Base-by-base conservation (phyloP, 345 rosid genomes). In the Dimocarpus longan region DNA sequence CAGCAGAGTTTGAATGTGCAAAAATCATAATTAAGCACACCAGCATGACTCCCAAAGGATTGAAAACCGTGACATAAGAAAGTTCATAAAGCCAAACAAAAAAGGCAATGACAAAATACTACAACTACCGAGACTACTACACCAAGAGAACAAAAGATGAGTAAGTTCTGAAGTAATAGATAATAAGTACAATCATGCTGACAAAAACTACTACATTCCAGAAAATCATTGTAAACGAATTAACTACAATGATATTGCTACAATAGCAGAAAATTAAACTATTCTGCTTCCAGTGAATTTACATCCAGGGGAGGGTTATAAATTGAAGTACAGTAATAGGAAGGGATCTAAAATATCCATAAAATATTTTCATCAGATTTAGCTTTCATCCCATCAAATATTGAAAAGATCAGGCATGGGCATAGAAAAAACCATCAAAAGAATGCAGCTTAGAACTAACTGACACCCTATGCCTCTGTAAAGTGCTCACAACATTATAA, bases 171-270 rank as follows among this genome's bases (percentile, higher is more conserved):
- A 44, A 40, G 46, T n/a, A 67, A 39, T 1, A 6, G 37, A 71
- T 13, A 4, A 56, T 5, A 12, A 1, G 66, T 39, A 19, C 22
- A 26, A 57, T 73, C 66, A 56, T 39, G n/a, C 39, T 21, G 10
- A 40, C 5, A 39, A 71, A 32, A 57, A 42, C 37, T 65, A 40
- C 40, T 10, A 2, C 21, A 57, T 73, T 21, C 37, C 11, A 59
- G 52, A 42, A 60, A 21, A 22, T 12, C n/a, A 59, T 22, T 40
- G 12, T 19, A 28, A 39, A 73, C 13, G n/a, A 42, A 59, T 40
- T 10, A 73, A n/a, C 50, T 73, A 59, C 66, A 39, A 40, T 37
- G 66, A 57, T 21, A 39, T 73, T 73, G 37, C 52, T 15, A 59
- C 22, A 48, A 60, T 21, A 10, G 2, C 67, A 21, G 40, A 32